Percentiles rank a stretch among this genome's conserved stretches.
Evolutionary conservation across 495 filamentous ascomycete species (phyloP).

Genomic region (Tuber borchii): DNA sequence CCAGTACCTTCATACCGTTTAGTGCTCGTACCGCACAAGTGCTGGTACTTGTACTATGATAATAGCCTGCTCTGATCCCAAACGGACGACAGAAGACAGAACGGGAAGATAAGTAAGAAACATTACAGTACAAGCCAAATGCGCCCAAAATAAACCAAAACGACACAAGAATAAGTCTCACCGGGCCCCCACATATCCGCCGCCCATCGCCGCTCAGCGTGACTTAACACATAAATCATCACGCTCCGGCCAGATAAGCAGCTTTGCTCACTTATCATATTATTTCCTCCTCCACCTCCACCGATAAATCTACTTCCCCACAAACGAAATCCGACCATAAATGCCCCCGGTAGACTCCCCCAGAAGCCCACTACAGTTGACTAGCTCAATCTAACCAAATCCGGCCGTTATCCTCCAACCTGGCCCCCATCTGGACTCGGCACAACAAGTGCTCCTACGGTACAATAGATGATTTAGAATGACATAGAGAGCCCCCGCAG

Average conservation of each 20-base stretch:
- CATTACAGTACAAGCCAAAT: neutral
- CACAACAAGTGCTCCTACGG: neutral
- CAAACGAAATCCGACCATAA: neutral
- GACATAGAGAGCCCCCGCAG: neutral
- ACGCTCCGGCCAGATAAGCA: neutral
- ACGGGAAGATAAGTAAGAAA: neutral
- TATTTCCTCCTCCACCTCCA: neutral
- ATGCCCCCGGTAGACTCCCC: neutral
- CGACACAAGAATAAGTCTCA: neutral
- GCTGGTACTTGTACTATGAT: neutral
- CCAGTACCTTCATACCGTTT: neutral
- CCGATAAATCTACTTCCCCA: neutral
- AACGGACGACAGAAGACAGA: no score
- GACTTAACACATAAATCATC: neutral
- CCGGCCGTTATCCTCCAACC: neutral
- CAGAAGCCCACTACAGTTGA: neutral
- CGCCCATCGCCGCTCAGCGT: neutral
- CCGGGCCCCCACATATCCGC: neutral
- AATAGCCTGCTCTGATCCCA: neutral
- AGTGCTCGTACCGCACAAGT: neutral
- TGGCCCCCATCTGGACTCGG: neutral
- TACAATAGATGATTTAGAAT: neutral
- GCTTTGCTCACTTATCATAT: neutral
- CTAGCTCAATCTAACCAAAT: neutral
- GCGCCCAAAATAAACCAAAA: neutral